Percentiles rank a stretch among this genome's conserved stretches.
Evolutionary conservation across 2,329 filamentous ascomycete genomes (phyloP).

Genomic region (Chrysosporium keratinophilum): DNA sequence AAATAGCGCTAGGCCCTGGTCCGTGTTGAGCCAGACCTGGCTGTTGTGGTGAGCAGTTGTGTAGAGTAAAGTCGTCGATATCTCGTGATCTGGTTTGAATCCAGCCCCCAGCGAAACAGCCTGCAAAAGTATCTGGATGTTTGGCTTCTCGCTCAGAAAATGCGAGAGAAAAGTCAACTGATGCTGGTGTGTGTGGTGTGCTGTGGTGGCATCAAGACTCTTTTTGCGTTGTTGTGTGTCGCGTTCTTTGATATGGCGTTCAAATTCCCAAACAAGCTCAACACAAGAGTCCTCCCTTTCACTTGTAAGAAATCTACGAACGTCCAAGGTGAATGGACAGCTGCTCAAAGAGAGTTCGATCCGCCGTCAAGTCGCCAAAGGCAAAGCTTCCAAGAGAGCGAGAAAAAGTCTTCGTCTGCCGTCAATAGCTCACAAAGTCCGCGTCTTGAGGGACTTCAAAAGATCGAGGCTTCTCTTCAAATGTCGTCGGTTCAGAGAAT

Average conservation of each 20-base stretch:
- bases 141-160: background rate
- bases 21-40: too few relatives aligned
- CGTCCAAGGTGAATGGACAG: background rate
- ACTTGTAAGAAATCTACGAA: slow-evolving; percentile 6
- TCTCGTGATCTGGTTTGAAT: too few relatives aligned
- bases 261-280: background rate
- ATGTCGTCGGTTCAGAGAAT: background rate
- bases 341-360: background rate
- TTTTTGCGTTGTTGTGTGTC: background rate
- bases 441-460: background rate
- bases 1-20: too few relatives aligned
- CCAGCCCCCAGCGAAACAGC: background rate
- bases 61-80: too few relatives aligned
- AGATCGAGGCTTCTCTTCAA: background rate
- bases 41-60: too few relatives aligned
- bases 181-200: background rate
- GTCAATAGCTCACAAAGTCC: background rate
- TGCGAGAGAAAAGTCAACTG: background rate
- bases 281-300: background rate
- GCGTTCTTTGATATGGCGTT: background rate
- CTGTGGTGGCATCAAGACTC: background rate
- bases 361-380: background rate
- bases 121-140: background rate
- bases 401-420: background rate
- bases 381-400: background rate